Base-by-base conservation (phyloP, 805 yeast genomes). In the Kuraishia ogatae region DNA sequence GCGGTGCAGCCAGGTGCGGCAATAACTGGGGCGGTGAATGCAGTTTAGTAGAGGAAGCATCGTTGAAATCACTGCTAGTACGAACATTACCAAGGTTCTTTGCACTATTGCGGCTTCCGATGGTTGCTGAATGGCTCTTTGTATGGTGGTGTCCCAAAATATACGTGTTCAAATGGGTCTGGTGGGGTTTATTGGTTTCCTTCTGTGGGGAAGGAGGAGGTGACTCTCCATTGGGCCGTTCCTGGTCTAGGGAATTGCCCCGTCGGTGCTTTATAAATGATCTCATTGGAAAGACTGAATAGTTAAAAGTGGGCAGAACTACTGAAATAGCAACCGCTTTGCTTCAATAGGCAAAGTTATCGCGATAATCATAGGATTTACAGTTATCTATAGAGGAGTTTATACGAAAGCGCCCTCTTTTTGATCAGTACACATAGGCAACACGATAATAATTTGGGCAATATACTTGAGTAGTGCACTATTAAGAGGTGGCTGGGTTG, bases 251-350 rank as follows among this genome's bases (percentile, higher is more conserved):
- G 13, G 64, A 60, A 1, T 65, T 59, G 48, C 59, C 61, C 47
- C 66, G 54, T 55, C 62, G 59, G 54, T 67, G 70, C 4, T 65
- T 66, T 49, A 68, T 68, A 52, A 68, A 65, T 0, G 70, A 66
- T 52, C 69, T 60, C 71, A 68, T 67, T 48, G 10, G 35, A 35
- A 15, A 35, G 43, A 15, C 17, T 7, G 35, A 7, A 11, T 11
- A 28, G 11, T 11, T 28, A 10, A 35, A 35, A 13, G 17, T 35
- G 43, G 3, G 43, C 17, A 15, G 17, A 15, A 35, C n/a, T 35
- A 35, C 17, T 15, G 43, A 35, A 15, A 35, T 35, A 35, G 43
- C n/a, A 3, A 17, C 7, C 43, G 17, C 6, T 3, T 35, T 15
- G 15, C 17, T 35, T 15, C 22, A 20, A 48, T 10, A n/a, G 39